Percentiles rank a stretch among this genome's conserved stretches.
Conservation (phyloP, 805 yeast genomes). For the Naumovozyma castellii region DNA sequence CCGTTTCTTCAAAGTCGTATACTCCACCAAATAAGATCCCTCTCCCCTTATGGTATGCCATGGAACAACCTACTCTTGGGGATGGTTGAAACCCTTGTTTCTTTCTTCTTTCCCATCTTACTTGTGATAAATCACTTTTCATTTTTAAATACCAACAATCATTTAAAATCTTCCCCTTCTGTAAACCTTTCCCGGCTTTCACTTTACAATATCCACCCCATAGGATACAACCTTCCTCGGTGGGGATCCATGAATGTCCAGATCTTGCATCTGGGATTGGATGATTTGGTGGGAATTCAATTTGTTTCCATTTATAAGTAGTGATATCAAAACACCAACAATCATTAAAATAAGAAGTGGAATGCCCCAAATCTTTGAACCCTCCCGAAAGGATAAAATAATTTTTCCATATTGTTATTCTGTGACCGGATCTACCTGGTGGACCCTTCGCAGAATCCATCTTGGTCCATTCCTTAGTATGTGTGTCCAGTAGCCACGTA, state of each 20-base stretch:
- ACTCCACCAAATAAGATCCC: conserved; percentile 95
- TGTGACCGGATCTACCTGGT: conserved; percentile 81
- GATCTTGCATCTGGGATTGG: conserved; percentile 83
- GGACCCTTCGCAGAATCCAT: conserved; percentile 71
- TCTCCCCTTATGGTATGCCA: conserved; percentile 75
- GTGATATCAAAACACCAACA: conserved; percentile 89
- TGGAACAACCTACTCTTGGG: conserved; percentile 89
- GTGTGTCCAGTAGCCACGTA: conserved; percentile 85
- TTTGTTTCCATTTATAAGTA: conserved; percentile 82
- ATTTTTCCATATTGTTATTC: conserved; percentile 88
- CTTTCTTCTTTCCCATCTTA: conserved; percentile 82
- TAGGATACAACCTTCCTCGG: conserved; percentile 69
- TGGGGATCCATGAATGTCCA: conserved; percentile 81
- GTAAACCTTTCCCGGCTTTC: conserved; percentile 78
- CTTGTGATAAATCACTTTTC: conserved; percentile 64
- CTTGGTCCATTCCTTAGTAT: conserved; percentile 82
- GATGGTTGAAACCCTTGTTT: conserved; percentile 87
- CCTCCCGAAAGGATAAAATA: conserved; percentile 83
- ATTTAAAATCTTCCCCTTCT: conserved; percentile 78
- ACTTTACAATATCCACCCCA: conserved; percentile 89
- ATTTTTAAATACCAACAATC: conserved; percentile 85
- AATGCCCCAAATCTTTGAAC: conserved; percentile 77
- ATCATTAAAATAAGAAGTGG: conserved; percentile 76
- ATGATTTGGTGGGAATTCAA: conserved; percentile 76
- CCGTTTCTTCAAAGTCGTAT: conserved; percentile 89